These are phyloP conservation scores for Pestalotiopsis sp. DNA, from an alignment of 2,329 filamentous ascomycete genomes.

Conservation along the genomic window DNA sequence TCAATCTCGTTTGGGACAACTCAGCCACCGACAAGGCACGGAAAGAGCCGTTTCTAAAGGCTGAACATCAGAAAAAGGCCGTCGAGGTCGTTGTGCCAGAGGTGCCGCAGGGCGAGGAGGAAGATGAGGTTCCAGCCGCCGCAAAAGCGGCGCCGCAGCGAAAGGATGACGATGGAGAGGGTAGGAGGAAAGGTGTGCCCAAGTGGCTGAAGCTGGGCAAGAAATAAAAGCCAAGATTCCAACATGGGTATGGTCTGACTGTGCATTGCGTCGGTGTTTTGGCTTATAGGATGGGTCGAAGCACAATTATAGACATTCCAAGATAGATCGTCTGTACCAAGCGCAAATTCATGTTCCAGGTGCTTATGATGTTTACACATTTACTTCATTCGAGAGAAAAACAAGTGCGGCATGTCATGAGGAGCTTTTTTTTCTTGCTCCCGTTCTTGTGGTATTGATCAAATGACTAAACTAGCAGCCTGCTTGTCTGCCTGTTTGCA, in stretches of 20 bases:
- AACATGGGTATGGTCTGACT: too few relatives aligned
- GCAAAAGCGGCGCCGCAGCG: slow-evolving; percentile 26
- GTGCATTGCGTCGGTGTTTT: slow-evolving; percentile 6
- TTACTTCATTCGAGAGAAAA: neutral
- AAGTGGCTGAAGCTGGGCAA: slow-evolving; percentile 12
- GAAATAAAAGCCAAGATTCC: neutral
- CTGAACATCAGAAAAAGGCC: slow-evolving; percentile 59
- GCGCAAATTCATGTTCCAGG: neutral
- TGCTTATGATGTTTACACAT: neutral
- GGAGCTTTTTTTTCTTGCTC: neutral
- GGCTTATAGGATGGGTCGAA: neutral
- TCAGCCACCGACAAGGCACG: slow-evolving; percentile 57
- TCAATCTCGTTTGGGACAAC: slow-evolving; percentile 76
- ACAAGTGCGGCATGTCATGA: slow-evolving; percentile 10
- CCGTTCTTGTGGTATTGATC: slow-evolving; percentile 7
- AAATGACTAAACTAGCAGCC: slow-evolving; percentile 1
- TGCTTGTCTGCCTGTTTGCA: neutral
- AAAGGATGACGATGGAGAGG: slow-evolving; percentile 32
- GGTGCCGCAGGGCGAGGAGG: slow-evolving; percentile 38
- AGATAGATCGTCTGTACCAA: neutral
- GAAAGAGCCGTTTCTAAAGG: slow-evolving; percentile 58
- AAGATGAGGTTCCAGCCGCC: slow-evolving; percentile 37
- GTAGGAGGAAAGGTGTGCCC: slow-evolving; percentile 6
- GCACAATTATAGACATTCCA: neutral
- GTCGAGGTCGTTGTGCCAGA: slow-evolving; percentile 67